Conservation (phyloP, 768 basidiomycete genomes). For the Suillus clintonianus region DNA sequence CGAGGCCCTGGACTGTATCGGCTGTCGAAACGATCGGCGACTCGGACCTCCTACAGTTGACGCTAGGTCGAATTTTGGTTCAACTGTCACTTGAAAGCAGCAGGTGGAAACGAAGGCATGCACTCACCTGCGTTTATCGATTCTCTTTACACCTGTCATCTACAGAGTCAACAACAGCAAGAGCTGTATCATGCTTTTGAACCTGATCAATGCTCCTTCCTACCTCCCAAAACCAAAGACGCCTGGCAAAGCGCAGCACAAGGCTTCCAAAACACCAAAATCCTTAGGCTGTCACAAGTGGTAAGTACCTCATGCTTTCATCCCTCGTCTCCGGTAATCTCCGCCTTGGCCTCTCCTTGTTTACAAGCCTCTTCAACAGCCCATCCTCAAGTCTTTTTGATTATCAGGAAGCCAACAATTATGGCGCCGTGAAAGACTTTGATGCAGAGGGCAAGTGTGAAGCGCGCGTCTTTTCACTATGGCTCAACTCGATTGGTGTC, state of each 20-base stretch:
- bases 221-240: conserved; percentile 85
- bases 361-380: conserved; percentile 98
- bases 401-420: conserved; percentile 89
- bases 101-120: conserved; percentile 83
- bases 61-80: conserved; percentile 99
- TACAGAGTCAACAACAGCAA: conserved; percentile 91
- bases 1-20: conserved; percentile 82
- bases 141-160: conserved; percentile 2
- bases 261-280: conserved; percentile 90
- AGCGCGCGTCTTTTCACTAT: conserved; percentile 95
- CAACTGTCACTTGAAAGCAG: conserved; percentile 96
- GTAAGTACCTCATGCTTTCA: conserved; percentile 91
- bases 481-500: conserved; percentile 96
- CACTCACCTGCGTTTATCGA: no score
- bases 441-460: conserved; percentile 98
- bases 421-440: conserved; percentile 91
- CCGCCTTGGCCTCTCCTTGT: conserved; percentile 95
- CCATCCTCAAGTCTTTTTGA: conserved; percentile 91
- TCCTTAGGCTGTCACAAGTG: conserved; percentile 95
- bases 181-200: conserved; percentile 96
- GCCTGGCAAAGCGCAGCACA: conserved; percentile 84
- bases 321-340: conserved; percentile 93
- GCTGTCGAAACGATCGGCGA: conserved; percentile 94
- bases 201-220: conserved; percentile 88
- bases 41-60: conserved; percentile 84